Base-by-base conservation (phyloP, 805 yeast genomes). In the Yueomyces sp. region DNA sequence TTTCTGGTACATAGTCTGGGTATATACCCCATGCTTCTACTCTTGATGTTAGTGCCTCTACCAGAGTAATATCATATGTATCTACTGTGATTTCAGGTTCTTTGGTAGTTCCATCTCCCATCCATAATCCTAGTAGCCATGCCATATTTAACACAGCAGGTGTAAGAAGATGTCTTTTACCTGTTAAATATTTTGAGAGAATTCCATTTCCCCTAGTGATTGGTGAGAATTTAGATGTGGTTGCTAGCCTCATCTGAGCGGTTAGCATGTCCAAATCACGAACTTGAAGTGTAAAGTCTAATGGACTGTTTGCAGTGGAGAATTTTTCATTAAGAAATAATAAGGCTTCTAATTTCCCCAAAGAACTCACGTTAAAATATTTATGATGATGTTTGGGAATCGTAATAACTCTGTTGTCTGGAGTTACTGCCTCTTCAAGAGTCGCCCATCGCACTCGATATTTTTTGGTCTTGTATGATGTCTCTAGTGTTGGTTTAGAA, bases 261-360 rank as follows among this genome's bases (percentile, higher is more conserved):
- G 51, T 54, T 26, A 70, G 38, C 12, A 49, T 43, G 37, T 55
- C 51, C 37, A 59, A 53, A 49, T 69, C 67, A 41, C 62, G 52
- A 9, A 70, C 70, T 52, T 69, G 69, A 37, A 68, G 41, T 42
- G 57, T 55, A 69, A 70, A 71, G 33, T 64, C 58, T 37, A 69
- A 42, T 36, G 54, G 64, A 37, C 46, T 49, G 4, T 53, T 52
- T 27, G 61, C 59, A 28, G 45, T 45, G 27, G 26, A 7, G 37
- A 45, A 44, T 58, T 57, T 44, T 32, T 49, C 55, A 38, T 60
- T 63, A 42, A 63, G 53, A 43, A 47, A 47, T 19, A 45, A 44
- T 42, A 49, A 49, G 29, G 64, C 64, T 30, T 55, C 50, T n/a
- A 46, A 36, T 36, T 49, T 46, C 43, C 56, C 54, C 28, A 49